Percentiles rank a stretch among this genome's conserved stretches.
Conservation (phyloP, 2,329 filamentous ascomycete genomes). For the Raffaelea arxii region DNA sequence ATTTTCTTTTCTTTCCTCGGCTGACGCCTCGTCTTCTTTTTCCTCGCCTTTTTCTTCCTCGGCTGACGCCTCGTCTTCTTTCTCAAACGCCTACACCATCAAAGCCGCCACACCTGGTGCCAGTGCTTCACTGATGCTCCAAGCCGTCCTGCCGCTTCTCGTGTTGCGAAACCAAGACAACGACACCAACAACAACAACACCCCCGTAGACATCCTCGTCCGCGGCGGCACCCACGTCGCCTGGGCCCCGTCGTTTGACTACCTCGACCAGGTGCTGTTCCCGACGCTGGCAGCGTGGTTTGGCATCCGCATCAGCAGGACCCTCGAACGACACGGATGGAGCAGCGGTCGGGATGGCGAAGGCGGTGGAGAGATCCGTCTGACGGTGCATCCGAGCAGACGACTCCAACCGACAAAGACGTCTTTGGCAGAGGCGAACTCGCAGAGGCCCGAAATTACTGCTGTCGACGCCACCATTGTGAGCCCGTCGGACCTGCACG, state of each 20-base stretch:
- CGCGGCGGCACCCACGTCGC: slow-evolving; percentile 50
- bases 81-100: no score
- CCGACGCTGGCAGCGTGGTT: slow-evolving; percentile 43
- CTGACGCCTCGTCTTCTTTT: slow-evolving; percentile 24
- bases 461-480: slow-evolving; percentile 42
- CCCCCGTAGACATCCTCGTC: slow-evolving; percentile 39
- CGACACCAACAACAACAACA: slow-evolving; percentile 15
- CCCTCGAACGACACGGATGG: slow-evolving; percentile 41
- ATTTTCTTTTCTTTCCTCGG: slow-evolving; percentile 21
- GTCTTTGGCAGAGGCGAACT: slow-evolving; percentile 13
- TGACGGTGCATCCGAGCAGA: slow-evolving; percentile 36
- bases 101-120: slow-evolving; percentile 37
- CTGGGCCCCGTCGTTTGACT: slow-evolving; percentile 50
- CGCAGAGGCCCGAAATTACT: slow-evolving; percentile 19
- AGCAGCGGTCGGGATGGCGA: slow-evolving; percentile 26
- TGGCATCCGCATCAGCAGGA: slow-evolving; percentile 34
- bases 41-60: background rate
- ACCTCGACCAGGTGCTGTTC: slow-evolving; percentile 51
- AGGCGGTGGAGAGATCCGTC: slow-evolving; percentile 30
- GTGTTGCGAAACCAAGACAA: no score
- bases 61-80: slow-evolving; percentile 23
- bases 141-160: slow-evolving; percentile 50
- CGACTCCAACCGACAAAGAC: no score
- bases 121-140: slow-evolving; percentile 47
- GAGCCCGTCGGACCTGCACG: slow-evolving; percentile 33